Evolutionary conservation across 768 basidiomycete genomes (phyloP), one percentile per base, ranked within the genome.

Genomic region (Lentinula sp.): DNA sequence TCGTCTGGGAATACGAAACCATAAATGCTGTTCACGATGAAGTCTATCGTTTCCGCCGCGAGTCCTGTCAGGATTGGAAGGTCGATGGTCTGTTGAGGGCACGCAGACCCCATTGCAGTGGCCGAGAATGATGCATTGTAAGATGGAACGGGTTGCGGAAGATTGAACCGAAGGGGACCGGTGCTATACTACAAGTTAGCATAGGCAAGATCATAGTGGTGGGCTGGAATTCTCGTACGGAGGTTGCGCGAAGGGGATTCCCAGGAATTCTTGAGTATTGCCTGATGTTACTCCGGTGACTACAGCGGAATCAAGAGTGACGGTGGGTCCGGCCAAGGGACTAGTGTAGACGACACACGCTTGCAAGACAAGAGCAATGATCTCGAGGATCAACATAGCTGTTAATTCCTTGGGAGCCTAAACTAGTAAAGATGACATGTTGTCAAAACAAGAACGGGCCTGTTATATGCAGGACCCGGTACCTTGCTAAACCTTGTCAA

Each of bases 201-300:
- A 54, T 43, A 43, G 49, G n/a, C 1, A 28, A 28, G 2, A 28
- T 28, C 4, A 36, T 2, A 55, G 20, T 13, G 7, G 6, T 36
- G 16, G n/a, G 16, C 3, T 12, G 20, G 4, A 7, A 32, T 61
- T 0, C 32, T 67, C 79, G 63, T 62, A 85, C 84, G 83, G 82
- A 23, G 84, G 79, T 66, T 77, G 63, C 13, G 81, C 83, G 59
- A 81, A 85, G 1, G 83, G 84, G 42, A 85, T 82, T 2, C 83
- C 82, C 2, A 81, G 68, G 65, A 80, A 85, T 60, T 75, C 71
- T 18, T 73, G 66, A 2, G 77, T 65, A 3, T 61, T 48, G 1
- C 74, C 76, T 43, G 74, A 70, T 3, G 66, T 67, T 9, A 68
- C 57, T 1, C 82, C 82, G 39, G 76, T 74, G 43, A 84, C 70